Conservation (phyloP, 805 yeast genomes). For the Candida hungchunana region DNA sequence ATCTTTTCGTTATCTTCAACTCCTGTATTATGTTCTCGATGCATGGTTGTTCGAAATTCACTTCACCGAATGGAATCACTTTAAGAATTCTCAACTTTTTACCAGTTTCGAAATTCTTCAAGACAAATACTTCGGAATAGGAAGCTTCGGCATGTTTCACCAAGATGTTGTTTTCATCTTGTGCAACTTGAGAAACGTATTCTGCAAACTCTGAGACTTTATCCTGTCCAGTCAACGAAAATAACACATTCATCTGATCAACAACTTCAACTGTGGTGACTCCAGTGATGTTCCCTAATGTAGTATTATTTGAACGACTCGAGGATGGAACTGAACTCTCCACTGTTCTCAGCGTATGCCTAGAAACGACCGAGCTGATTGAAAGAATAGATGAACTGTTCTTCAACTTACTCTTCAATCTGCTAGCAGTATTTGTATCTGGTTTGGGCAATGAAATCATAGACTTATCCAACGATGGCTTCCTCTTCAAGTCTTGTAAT, state of each 20-base stretch:
- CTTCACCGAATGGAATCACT: conserved; percentile 49
- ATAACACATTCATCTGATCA: conserved; percentile 29
- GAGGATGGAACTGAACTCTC: too few species aligned
- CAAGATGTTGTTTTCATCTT: conserved; percentile 30
- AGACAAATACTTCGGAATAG: conserved; percentile 40
- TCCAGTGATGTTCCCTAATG: not conserved
- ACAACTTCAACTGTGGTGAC: conserved; percentile 2
- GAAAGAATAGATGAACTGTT: conserved; percentile 47
- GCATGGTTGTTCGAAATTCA: conserved; percentile 37
- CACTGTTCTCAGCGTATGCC: too few species aligned
- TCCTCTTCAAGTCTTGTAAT: conserved; percentile 19
- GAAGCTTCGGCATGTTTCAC: conserved; percentile 44
- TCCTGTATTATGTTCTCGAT: conserved; percentile 43
- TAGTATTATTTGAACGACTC: too few species aligned
- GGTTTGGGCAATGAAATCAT: conserved; percentile 57
- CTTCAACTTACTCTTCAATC: conserved; percentile 47
- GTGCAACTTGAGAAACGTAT: conserved; percentile 25
- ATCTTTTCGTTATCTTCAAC: conserved; percentile 37
- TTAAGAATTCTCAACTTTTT: conserved; percentile 38
- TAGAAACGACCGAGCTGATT: conserved; percentile 27
- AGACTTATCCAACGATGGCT: conserved; percentile 28
- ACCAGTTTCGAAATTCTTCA: conserved; percentile 23
- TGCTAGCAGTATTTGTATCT: conserved; percentile 50
- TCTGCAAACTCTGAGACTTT: conserved; percentile 31
- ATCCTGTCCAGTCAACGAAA: conserved; percentile 33